Conservation (phyloP, 352 stramenopile genomes). For the Phytophthora cactorum region DNA sequence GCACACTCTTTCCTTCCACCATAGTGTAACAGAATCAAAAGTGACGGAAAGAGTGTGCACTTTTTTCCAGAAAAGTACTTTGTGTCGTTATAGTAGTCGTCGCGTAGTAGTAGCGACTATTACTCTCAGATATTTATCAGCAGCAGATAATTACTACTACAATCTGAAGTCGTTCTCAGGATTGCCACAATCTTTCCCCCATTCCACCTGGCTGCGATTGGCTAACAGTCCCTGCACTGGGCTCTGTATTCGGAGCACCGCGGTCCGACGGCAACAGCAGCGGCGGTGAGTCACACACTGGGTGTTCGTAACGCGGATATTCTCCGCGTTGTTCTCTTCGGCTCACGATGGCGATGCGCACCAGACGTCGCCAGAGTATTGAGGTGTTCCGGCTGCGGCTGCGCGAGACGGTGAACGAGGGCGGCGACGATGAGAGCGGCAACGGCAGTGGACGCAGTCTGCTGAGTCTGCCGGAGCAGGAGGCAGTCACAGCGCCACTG, state of each 20-base stretch:
- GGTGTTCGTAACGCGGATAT: background rate
- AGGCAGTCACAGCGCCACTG: background rate
- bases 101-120: too few relatives aligned
- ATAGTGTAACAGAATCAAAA: too few relatives aligned
- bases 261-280: constrained; percentile 10
- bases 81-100: too few relatives aligned
- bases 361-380: constrained; percentile 48
- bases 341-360: constrained; percentile 24
- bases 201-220: constrained; percentile 27
- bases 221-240: constrained; percentile 2
- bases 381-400: constrained; percentile 75
- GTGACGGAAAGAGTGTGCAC: too few relatives aligned
- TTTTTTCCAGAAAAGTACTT: too few relatives aligned
- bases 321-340: background rate
- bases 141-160: too few relatives aligned
- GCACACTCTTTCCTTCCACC: too few relatives aligned
- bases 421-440: constrained; percentile 41
- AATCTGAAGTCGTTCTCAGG: background rate
- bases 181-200: constrained; percentile 13
- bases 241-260: constrained; percentile 10
- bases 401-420: constrained; percentile 72
- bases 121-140: too few relatives aligned
- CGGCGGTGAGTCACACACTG: background rate
- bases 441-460: constrained; percentile 24
- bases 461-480: constrained; percentile 31